Percentiles rank a stretch among this genome's conserved stretches.
Conservation (phyloP, 2,329 filamentous ascomycete genomes). For the Penicillium decumbens region DNA sequence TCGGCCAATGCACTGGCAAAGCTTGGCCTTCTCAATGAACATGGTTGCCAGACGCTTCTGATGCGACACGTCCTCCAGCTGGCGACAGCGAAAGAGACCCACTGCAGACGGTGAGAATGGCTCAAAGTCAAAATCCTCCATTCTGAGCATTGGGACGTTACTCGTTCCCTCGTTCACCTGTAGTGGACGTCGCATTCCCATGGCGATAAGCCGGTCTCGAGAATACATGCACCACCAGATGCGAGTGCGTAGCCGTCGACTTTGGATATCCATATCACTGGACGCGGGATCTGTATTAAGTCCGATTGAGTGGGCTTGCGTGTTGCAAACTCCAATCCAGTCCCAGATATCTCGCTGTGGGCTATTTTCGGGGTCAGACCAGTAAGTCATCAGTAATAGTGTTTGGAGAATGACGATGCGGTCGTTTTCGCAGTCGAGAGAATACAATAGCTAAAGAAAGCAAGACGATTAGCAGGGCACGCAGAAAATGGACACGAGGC, state of each 20-base stretch:
- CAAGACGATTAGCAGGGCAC: no score
- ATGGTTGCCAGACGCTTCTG: conserved; percentile 73
- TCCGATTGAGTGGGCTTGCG: conserved; percentile 79
- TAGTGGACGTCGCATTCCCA: conserved; percentile 83
- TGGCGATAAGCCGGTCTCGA: conserved; percentile 79
- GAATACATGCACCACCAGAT: conserved; percentile 96
- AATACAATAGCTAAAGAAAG: conserved; percentile 65
- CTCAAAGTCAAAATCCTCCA: conserved; percentile 73
- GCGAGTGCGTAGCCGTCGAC: conserved; percentile 73
- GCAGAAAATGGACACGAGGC: conserved; percentile 3
- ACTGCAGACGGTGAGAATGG: conserved; percentile 61
- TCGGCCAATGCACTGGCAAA: conserved; percentile 79
- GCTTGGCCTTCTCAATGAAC: conserved; percentile 82
- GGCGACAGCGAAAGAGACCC: conserved; percentile 62
- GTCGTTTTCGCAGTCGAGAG: conserved; percentile 85
- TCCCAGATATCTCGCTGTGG: conserved; percentile 86
- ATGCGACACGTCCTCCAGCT: conserved; percentile 63
- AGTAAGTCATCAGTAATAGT: conserved; percentile 83
- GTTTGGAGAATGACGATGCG: conserved; percentile 78
- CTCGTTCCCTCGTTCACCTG: conserved; percentile 86
- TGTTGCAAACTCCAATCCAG: conserved; percentile 89
- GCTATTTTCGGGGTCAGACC: conserved; percentile 87
- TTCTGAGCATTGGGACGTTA: conserved; percentile 78
- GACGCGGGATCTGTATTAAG: conserved; percentile 67
- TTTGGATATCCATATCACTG: conserved; percentile 60